These are phyloP conservation scores for Solanum hybrid DNA, from an alignment of 305 asterid species.

Conservation along the genomic window DNA sequence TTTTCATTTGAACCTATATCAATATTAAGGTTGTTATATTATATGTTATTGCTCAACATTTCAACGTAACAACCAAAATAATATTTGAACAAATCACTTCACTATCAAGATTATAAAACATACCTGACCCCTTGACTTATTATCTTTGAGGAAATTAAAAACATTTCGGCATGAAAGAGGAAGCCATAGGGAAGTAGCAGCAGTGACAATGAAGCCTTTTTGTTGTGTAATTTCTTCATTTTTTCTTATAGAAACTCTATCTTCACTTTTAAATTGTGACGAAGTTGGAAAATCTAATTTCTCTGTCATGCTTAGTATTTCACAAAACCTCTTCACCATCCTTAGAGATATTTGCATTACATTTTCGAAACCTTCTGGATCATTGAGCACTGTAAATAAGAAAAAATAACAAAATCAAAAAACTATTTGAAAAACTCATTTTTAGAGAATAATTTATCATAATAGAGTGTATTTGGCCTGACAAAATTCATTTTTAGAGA, in stretches of 20 bases:
- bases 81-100: not conserved
- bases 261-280: conserved; percentile 26
- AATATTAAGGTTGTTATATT: not conserved
- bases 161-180: conserved; percentile 32
- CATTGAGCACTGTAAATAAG: conserved; percentile 25
- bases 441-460: not conserved
- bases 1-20: not conserved
- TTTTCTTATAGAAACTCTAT: conserved; percentile 30
- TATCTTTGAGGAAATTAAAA: conserved; percentile 45
- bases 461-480: not conserved
- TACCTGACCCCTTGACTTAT: conserved; percentile 41
- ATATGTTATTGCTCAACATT: not conserved
- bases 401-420: not conserved
- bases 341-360: conserved; percentile 53
- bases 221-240: conserved; percentile 27
- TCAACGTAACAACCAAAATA: not conserved
- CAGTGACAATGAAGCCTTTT: conserved; percentile 32
- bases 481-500: not conserved
- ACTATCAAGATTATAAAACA: not conserved
- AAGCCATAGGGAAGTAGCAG: conserved; percentile 54
- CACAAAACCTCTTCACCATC: conserved; percentile 50
- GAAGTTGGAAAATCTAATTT: conserved; percentile 24
- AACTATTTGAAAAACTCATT: too few relatives aligned
- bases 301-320: conserved; percentile 34
- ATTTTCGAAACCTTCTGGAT: conserved; percentile 32